Base-by-base conservation (phyloP, 352 stramenopile species). In the Phytophthora podocarpi region DNA sequence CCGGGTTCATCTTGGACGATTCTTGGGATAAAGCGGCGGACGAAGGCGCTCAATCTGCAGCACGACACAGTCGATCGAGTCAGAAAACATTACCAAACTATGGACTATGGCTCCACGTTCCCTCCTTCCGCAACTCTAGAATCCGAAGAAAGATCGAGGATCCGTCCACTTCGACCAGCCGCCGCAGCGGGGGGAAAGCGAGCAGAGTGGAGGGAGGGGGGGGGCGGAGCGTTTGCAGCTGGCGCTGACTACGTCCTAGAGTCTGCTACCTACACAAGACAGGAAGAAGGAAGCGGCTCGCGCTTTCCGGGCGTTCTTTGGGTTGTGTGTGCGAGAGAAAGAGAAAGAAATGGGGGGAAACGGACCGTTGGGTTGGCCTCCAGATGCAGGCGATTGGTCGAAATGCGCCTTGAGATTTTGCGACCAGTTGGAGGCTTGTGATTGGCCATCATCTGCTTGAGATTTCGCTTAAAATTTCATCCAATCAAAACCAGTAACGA, bases 1-100 rank as follows among this genome's bases (percentile, higher is more conserved):
- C 90, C 47, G 90, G 85, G 82, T 97, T 97, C 90, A 97, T 97
- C 31, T 62, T 87, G 56, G 21, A 34, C 55, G 40, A 41, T 54
- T 61, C 24, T 57, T 35, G 24, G 36, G 37, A 53, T n/a, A 60
- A 64, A 64, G 69, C 27, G 45, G 31, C 36, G 27, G 41, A 46
- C 59, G 45, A 64, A 72, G 47, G 57, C 39, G 55, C 64, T 72
- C 37, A 67, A 64, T 64, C 59, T 77, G 35, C 23, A 26, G 39
- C 50, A 66, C 8, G 3, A 36, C 16, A 46, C 35, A 69, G 31
- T 39, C 15, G n/a, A 27, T 43, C 13, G 2, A 5, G 39, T 72
- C 5, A 69, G 55, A 53, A 24, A n/a, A n/a, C n/a, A n/a, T n/a
- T n/a, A n/a, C n/a, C n/a, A 49, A 21, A 21, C 27, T n/a, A 24